Base-by-base conservation (phyloP, 805 yeast genomes). In the Kregervanrija fluxuum region DNA sequence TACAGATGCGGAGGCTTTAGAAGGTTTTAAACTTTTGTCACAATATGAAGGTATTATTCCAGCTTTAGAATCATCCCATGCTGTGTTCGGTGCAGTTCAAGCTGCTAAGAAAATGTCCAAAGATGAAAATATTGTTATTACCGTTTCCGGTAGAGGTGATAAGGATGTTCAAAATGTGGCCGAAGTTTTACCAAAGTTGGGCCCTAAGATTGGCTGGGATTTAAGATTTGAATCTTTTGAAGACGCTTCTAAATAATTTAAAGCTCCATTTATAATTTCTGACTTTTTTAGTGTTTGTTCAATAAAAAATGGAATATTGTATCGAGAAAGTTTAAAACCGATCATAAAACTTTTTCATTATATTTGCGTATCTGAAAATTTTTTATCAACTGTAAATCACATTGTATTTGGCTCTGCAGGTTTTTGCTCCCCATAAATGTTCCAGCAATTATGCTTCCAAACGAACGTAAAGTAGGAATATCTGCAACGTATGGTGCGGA, bases 111-210 rank as follows among this genome's bases (percentile, higher is more conserved):
- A 80, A 13, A 73, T 93, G 83, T 61, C 75, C 17, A 75, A 80
- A 52, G 96, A 85, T 53, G 75, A 89, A 68, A 80, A 88, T 61
- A 71, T 93, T 47, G 82, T 93, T 48, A 84, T 93, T 60, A 89
- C 89, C 64, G 77, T 93, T 46, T 88, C 96, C 42, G 99, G 99
- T 58, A 86, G 99, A 75, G 99, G 99, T 69, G 99, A 93, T 65
- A 93, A 93, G 71, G 99, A 93, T 65, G 99, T 93, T 35, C 96
- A 89, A 68, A 86, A 90, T 64, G 97, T 93, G 44, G 99, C 99
- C 39, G 96, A 93, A 66, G 79, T 82, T 43, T 74, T 93, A 61
- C 99, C 99, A 39, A 77, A 69, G 51, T 71, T 88, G 45, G 99
- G 99, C 37, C 95, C 93, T 40, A 62, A 80, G 65, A 91, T 93